Evolutionary conservation across 371 early-diverging fungal genomes (phyloP), one percentile per base, ranked within the genome.

Genomic region (Actinomortierella ambigua): DNA sequence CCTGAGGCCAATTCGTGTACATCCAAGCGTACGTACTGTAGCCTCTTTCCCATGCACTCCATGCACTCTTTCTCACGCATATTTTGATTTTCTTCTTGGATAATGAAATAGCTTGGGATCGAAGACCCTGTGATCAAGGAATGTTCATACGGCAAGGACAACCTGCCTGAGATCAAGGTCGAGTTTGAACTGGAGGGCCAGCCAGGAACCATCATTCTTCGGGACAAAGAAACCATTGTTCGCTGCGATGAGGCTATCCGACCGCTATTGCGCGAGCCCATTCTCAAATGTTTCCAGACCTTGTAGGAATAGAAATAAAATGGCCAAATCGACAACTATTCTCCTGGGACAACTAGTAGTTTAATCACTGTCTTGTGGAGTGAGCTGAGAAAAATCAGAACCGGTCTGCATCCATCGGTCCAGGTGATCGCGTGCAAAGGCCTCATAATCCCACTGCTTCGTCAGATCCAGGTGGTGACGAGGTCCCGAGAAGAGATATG

Each of bases 401-500:
- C 61, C 48, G 43, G 55, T 62, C 39, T 59, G 26, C 59, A 65
- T 71, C 71, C 71, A 71, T 8, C 27, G 3, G 0, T 47, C 59
- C 20, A 71, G 49, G 24, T 73, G 68, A 0, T 67, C 68, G 3
- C 57, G 49, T 26, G 1, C 63, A 34, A 68, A 68, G 3, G 68
- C 52, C 17, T 58, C 59, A 59, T 58, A 68, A 26, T 68, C 68
- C 68, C 68, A 68, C 27, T 62, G 55, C 18, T 48, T 57, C 6
- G 68, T 54, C n/a, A 3, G 46, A 42, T 62, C 59, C 20, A 68
- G 53, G 39, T 58, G 48, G 2, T 34, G 23, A 23, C 23, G 39
- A 7, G 68, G 63, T 22, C 68, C 75, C 0, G 75, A 63, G 34
- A 73, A 73, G 28, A 73, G 23, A 42, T 73, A 73, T 5, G 67